These are phyloP conservation scores for Metarhizium rileyi DNA, from an alignment of 2,329 filamentous ascomycete species.

Conservation along the genomic window DNA sequence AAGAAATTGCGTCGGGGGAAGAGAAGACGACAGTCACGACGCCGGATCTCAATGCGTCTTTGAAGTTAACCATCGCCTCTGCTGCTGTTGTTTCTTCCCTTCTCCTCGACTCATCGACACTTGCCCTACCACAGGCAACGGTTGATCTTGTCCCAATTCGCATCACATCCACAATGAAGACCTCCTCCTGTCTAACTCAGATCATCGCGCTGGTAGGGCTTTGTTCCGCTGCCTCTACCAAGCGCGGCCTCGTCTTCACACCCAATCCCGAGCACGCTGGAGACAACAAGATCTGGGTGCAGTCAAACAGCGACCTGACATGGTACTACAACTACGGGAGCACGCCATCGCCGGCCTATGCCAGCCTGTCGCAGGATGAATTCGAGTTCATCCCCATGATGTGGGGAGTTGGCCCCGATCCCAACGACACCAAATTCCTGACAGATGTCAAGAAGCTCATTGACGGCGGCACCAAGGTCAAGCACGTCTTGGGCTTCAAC, in stretches of 20 bases:
- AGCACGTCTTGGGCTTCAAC: slow-evolving; percentile 66
- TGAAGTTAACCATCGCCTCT: not conserved
- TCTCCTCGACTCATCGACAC: not conserved
- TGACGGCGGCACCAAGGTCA: slow-evolving; percentile 43
- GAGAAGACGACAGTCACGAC: not conserved
- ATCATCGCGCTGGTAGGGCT: slow-evolving; percentile 13
- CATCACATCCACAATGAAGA: slow-evolving; percentile 2
- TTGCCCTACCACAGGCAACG: no score
- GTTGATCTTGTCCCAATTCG: not conserved
- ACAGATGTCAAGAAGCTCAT: slow-evolving; percentile 47
- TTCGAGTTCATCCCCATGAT: slow-evolving; percentile 77
- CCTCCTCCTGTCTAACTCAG: not conserved
- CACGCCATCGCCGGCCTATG: slow-evolving; percentile 43
- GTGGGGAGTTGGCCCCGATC: slow-evolving; percentile 49
- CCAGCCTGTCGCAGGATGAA: slow-evolving; percentile 36
- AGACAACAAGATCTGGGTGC: slow-evolving; percentile 59
- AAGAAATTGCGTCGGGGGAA: not conserved
- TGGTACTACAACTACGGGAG: slow-evolving; percentile 81
- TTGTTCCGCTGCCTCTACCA: slow-evolving; percentile 30
- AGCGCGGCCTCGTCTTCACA: slow-evolving; percentile 66
- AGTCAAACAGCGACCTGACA: slow-evolving; percentile 47
- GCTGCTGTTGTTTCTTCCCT: not conserved
- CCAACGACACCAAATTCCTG: slow-evolving; percentile 50
- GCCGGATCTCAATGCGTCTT: not conserved
- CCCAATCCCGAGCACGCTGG: slow-evolving; percentile 40